phyloP scores from a whole-genome alignment of 163 green algal genomes.

The Picocystis sp. region DNA sequence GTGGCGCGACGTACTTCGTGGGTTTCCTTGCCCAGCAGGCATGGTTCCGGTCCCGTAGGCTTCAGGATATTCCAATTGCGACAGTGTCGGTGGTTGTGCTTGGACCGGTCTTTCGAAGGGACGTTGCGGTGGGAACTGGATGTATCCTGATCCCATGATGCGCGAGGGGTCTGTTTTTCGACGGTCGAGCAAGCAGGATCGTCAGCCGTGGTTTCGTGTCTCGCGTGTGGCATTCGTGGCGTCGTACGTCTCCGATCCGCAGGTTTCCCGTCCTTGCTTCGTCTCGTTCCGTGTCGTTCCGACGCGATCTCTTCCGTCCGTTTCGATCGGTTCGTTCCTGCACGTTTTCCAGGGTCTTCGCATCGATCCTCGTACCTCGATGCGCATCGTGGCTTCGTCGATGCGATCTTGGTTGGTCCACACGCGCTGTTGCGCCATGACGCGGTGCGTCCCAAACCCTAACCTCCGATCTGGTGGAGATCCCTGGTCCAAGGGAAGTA shows the following conservation, averaged over 20 bases:
- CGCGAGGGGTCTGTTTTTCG: not conserved
- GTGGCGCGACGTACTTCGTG: not conserved
- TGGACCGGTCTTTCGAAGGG: conserved; percentile 44
- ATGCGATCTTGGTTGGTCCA: conserved; percentile 37
- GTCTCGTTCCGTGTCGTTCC: not conserved
- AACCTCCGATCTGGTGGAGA: too few species aligned
- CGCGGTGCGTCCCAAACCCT: too few species aligned
- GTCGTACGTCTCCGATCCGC: too few species aligned
- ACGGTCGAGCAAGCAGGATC: not conserved
- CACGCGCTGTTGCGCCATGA: too few species aligned
- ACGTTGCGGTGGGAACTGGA: conserved; percentile 52
- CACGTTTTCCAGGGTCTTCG: too few species aligned
- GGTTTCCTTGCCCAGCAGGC: conserved; percentile 8
- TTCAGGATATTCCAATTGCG: conserved; percentile 11
- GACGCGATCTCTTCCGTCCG: not conserved
- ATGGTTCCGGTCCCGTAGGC: conserved; percentile 31
- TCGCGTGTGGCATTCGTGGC: not conserved
- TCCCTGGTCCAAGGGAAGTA: too few species aligned
- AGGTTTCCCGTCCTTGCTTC: not conserved
- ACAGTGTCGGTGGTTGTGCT: conserved; percentile 52
- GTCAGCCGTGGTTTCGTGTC: not conserved
- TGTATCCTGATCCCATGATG: conserved; percentile 49
- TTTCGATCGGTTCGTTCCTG: not conserved
- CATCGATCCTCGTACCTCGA: conserved; percentile 20
- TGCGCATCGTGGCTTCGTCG: conserved; percentile 42